phyloP scores from a whole-genome alignment of 257 asterid genomes.

The Knoxia roxburghii region DNA sequence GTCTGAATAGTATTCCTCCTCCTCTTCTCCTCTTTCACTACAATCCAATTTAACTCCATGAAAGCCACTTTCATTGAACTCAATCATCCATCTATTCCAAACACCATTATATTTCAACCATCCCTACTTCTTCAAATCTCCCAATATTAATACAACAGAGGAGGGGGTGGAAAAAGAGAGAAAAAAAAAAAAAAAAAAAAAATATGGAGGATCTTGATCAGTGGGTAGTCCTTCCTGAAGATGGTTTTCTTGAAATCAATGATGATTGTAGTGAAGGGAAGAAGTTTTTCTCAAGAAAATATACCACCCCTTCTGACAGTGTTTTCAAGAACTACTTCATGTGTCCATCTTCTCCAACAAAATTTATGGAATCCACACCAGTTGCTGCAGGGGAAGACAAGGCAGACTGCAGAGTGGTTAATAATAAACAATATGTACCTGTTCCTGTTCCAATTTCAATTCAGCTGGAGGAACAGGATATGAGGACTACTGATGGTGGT shows the following conservation, averaged over 20 bases:
- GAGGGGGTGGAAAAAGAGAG: too few relatives aligned
- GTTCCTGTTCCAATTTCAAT: conserved; percentile 22
- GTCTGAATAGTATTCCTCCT: conserved; percentile 20
- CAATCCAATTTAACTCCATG: conserved; percentile 18
- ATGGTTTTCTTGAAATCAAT: conserved; percentile 59
- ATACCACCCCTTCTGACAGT: conserved; percentile 8
- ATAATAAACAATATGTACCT: conserved; percentile 30
- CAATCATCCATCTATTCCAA: conserved; percentile 7
- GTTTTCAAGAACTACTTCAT: conserved; percentile 53
- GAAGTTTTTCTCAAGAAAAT: conserved; percentile 47
- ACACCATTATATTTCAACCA: conserved; percentile 9
- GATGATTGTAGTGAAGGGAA: conserved; percentile 32
- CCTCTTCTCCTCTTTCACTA: conserved; percentile 13
- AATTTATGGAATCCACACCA: conserved; percentile 27
- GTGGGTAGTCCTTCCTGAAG: conserved; percentile 77
- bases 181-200: not conserved
- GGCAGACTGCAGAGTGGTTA: conserved; percentile 14
- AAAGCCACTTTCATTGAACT: conserved; percentile 28
- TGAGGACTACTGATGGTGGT: conserved; percentile 13
- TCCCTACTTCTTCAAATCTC: not conserved
- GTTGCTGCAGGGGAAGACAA: not conserved
- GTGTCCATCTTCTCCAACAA: conserved; percentile 30
- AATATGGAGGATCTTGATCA: conserved; percentile 51
- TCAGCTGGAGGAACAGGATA: conserved; percentile 13
- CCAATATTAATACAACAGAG: too few relatives aligned